Percentiles rank a stretch among this genome's conserved stretches.
phyloP scores from a whole-genome alignment of 78 protist genomes.

The Capsaspora owczarzaki region DNA sequence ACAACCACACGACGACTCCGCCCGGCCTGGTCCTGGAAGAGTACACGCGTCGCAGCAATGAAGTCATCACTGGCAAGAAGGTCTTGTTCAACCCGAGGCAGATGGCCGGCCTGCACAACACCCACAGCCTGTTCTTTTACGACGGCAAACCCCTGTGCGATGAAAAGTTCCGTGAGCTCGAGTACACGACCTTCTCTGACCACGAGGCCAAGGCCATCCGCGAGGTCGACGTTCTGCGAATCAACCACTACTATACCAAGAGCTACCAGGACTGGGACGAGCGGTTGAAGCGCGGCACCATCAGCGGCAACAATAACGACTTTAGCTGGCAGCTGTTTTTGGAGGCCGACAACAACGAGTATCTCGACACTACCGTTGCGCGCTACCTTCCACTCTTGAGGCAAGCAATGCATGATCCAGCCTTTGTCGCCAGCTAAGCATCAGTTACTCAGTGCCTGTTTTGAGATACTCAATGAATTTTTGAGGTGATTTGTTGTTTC shows the following conservation, averaged over 20 bases:
- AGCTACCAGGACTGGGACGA: background rate
- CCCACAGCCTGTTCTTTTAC: background rate
- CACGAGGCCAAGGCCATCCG: background rate
- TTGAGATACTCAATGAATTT: no score
- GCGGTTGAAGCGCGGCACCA: constrained; percentile 1
- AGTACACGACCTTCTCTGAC: background rate
- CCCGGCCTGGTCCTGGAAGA: background rate
- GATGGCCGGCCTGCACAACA: background rate
- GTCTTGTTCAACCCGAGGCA: background rate
- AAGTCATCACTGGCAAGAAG: background rate
- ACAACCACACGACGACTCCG: background rate
- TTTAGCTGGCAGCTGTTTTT: background rate
- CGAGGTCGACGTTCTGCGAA: background rate
- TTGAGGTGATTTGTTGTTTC: no score
- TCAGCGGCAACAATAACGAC: background rate
- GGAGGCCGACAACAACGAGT: background rate
- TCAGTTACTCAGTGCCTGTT: no score
- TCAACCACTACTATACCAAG: constrained; percentile 3
- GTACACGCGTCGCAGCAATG: background rate
- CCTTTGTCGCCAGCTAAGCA: no score
- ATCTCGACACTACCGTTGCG: no score
- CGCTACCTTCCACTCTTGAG: no score
- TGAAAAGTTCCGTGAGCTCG: background rate
- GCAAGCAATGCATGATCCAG: no score
- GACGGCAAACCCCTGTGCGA: background rate